Conservation (phyloP, 139 green algal genomes). For the Medakamo hakoo region DNA sequence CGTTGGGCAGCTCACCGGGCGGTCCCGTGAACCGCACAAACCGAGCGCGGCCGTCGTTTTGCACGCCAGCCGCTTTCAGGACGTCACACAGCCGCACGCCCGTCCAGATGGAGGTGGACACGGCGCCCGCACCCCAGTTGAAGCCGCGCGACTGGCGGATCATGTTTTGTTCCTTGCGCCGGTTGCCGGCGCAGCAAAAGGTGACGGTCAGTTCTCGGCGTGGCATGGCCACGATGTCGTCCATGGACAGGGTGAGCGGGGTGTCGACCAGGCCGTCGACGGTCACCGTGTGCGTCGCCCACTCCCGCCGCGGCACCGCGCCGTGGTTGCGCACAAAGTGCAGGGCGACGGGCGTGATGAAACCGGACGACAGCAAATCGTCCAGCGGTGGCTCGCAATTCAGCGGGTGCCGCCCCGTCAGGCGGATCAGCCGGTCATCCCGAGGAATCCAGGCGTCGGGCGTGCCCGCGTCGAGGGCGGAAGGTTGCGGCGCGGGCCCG, state of each 20-base stretch:
- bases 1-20: constrained; percentile 69
- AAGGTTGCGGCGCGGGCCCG: too few relatives aligned
- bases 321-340: constrained; percentile 84
- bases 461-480: constrained; percentile 35
- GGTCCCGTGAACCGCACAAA: constrained; percentile 61
- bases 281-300: constrained; percentile 34
- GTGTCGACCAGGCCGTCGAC: constrained; percentile 63
- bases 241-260: constrained; percentile 67
- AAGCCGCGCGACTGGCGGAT: constrained; percentile 93
- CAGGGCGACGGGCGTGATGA: constrained; percentile 71
- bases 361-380: constrained; percentile 53
- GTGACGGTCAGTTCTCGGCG: constrained; percentile 57
- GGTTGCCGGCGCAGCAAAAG: constrained; percentile 80
- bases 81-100: constrained; percentile 75
- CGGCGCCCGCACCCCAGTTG: constrained; percentile 69
- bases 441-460: constrained; percentile 67
- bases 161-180: constrained; percentile 98
- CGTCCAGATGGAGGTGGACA: constrained; percentile 72
- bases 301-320: constrained; percentile 46
- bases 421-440: constrained; percentile 71
- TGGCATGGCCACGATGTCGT: constrained; percentile 65
- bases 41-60: constrained; percentile 19
- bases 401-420: constrained; percentile 86
- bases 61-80: constrained; percentile 41
- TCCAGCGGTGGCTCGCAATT: constrained; percentile 84